These are phyloP conservation scores for Penicillium ochrochloron DNA, from an alignment of 495 filamentous ascomycete genomes.

Conservation along the genomic window DNA sequence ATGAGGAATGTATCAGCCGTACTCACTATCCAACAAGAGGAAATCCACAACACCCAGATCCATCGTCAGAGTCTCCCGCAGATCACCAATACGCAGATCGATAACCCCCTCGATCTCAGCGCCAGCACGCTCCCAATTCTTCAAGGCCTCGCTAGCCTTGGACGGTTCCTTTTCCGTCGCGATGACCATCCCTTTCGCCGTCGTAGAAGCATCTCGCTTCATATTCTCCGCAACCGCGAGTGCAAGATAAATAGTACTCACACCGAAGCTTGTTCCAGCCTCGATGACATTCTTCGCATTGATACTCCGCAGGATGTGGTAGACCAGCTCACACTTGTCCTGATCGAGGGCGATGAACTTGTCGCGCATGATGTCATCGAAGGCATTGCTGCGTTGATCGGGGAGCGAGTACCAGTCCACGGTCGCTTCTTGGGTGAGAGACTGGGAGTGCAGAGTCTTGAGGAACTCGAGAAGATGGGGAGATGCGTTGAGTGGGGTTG, in stretches of 20 bases:
- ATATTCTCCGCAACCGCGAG: slow-evolving; percentile 51
- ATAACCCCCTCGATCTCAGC: slow-evolving; percentile 48
- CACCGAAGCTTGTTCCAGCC: slow-evolving; percentile 62
- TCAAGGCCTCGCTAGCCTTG: slow-evolving; percentile 51
- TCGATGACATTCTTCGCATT: slow-evolving; percentile 57
- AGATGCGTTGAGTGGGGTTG: slow-evolving; percentile 22
- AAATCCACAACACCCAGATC: slow-evolving; percentile 56
- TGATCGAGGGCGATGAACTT: slow-evolving; percentile 61
- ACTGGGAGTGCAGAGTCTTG: slow-evolving; percentile 33
- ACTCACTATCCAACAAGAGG: slow-evolving; percentile 61
- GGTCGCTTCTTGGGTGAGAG: slow-evolving; percentile 36
- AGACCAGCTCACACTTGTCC: slow-evolving; percentile 59
- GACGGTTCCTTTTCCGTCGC: slow-evolving; percentile 60
- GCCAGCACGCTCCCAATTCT: slow-evolving; percentile 55
- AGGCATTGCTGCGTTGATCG: slow-evolving; percentile 22
- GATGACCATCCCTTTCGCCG: slow-evolving; percentile 49
- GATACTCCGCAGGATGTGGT: slow-evolving; percentile 50
- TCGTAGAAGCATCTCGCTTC: slow-evolving; percentile 21
- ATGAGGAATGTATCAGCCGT: background rate
- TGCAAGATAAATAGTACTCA: slow-evolving; percentile 64
- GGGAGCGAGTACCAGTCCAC: slow-evolving; percentile 25
- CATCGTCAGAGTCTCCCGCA: slow-evolving; percentile 53
- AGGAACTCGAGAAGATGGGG: slow-evolving; percentile 29
- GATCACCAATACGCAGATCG: slow-evolving; percentile 59
- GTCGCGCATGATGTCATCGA: slow-evolving; percentile 48